Evolutionary conservation across 225 moss, liverwort and hornwort genomes (phyloP), one percentile per base, ranked within the genome.

Genomic region (Rhytidiadelphus loreus): DNA sequence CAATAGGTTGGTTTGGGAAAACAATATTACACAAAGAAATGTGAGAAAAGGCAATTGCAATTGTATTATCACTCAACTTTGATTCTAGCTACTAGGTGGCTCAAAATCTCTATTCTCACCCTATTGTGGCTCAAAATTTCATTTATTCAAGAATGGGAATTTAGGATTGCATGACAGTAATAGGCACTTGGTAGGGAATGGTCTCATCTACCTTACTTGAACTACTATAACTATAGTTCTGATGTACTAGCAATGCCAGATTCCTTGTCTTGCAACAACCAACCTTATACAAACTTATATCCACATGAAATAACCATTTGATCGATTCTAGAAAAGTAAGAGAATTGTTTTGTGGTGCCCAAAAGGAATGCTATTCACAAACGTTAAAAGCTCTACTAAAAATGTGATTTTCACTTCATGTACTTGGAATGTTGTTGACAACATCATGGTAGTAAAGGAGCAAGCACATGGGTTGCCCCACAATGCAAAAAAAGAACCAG

Each of bases 381-480:
- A 39, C 16, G 23, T 32, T 57, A 15, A 86, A 78, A 86, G 37
- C 70, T 80, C 37, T 52, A 58, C 48, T 55, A 77, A 84, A 64
- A 30, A 77, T 44, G 72, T 30, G 16, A 46, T 80, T 33, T 74
- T 32, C 58, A 80, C 55, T 70, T 93, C 69, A 87, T 6, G 50
- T 78, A 76, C 82, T 93, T 50, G 89, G 83, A 35, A 62, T 70
- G 85, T 87, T 92, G 85, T 97, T 98, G 61, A 95, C 95, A 50
- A 98, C 95, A 57, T 98, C 98, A 48, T 98, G 98, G 89, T 98
- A 98, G 90, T 98, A 98, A 50, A 98, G 92, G 65, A 98, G 96
- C 87, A 98, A 88, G 89, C 98, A 98, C 98, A 98, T 98, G 70
- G 98, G 97, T 89, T 98, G 98, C n/a, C 98, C 98, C 83, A 98